phyloP scores from a whole-genome alignment of 2,329 filamentous ascomycete species.

The Xylaria arbuscula region DNA sequence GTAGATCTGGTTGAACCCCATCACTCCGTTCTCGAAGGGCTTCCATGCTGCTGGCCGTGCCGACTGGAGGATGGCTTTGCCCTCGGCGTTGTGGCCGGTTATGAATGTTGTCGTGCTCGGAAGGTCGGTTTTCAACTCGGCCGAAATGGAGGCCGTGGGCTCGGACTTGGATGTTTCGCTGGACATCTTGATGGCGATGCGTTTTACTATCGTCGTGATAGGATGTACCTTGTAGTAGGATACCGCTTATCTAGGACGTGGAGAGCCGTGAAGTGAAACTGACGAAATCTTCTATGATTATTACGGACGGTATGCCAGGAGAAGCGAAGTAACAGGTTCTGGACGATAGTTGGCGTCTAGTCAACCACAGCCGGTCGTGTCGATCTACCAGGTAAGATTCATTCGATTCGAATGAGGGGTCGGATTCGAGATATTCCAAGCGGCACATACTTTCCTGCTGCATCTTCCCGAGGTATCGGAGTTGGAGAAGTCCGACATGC shows the following conservation, averaged over 20 bases:
- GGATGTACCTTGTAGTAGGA: background rate
- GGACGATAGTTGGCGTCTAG: background rate
- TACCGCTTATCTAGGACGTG: background rate
- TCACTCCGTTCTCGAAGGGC: constrained; percentile 48
- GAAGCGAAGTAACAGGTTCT: background rate
- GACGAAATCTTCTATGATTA: no score
- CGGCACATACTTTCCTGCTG: background rate
- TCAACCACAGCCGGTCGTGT: background rate
- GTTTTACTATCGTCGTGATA: background rate
- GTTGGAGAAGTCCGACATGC: constrained; percentile 27
- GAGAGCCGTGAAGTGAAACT: background rate
- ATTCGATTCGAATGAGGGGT: background rate
- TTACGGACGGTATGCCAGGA: background rate
- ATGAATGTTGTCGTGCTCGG: constrained; percentile 44
- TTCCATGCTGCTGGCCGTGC: constrained; percentile 46
- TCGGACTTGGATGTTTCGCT: constrained; percentile 3
- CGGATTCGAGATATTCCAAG: background rate
- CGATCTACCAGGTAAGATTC: background rate
- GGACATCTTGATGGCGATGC: constrained; percentile 14
- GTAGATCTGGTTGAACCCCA: constrained; percentile 56
- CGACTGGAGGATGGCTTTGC: constrained; percentile 53
- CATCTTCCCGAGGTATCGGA: background rate
- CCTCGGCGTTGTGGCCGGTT: constrained; percentile 46
- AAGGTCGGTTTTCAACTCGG: constrained; percentile 22
- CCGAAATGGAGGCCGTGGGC: background rate